phyloP scores from a whole-genome alignment of 805 yeast genomes.

The Henningerozyma blattae region DNA sequence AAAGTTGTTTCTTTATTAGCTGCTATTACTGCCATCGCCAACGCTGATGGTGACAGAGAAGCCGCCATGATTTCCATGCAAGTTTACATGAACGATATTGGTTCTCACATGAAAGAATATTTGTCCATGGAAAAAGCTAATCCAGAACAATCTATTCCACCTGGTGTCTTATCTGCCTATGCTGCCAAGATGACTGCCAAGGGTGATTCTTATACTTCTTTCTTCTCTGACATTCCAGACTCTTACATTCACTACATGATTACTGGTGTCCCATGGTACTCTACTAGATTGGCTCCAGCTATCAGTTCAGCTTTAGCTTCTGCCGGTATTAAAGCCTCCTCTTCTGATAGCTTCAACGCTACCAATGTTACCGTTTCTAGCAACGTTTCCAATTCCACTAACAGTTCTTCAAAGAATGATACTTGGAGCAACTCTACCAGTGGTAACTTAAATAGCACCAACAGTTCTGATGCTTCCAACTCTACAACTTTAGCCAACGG shows the following conservation, averaged over 20 bases:
- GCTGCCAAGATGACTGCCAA: constrained; percentile 2
- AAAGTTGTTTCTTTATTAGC: constrained; percentile 1
- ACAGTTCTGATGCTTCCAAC: too few species aligned
- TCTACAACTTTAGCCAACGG: too few species aligned
- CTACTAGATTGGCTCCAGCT: constrained; percentile 13
- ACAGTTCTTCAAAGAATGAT: not conserved
- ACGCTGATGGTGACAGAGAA: constrained; percentile 2
- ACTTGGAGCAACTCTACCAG: too few species aligned
- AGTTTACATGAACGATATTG: constrained; percentile 10
- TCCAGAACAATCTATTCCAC: constrained; percentile 6
- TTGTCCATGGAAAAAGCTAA: constrained; percentile 4
- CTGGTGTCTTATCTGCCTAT: constrained; percentile 8
- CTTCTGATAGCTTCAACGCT: not conserved
- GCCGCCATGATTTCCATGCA: constrained; percentile 8
- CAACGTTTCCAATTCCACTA: not conserved
- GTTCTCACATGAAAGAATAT: constrained; percentile 7
- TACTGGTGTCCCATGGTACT: constrained; percentile 22
- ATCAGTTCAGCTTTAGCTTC: constrained; percentile 1
- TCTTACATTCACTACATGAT: not conserved
- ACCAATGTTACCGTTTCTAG: not conserved
- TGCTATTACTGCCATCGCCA: constrained; percentile 1
- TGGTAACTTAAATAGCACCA: too few species aligned
- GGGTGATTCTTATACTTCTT: not conserved
- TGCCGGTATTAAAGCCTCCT: not conserved
- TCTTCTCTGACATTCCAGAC: not conserved